These are phyloP conservation scores for Musa troglodytarum DNA, from an alignment of 176 grass and related monocot genomes.

Conservation along the genomic window DNA sequence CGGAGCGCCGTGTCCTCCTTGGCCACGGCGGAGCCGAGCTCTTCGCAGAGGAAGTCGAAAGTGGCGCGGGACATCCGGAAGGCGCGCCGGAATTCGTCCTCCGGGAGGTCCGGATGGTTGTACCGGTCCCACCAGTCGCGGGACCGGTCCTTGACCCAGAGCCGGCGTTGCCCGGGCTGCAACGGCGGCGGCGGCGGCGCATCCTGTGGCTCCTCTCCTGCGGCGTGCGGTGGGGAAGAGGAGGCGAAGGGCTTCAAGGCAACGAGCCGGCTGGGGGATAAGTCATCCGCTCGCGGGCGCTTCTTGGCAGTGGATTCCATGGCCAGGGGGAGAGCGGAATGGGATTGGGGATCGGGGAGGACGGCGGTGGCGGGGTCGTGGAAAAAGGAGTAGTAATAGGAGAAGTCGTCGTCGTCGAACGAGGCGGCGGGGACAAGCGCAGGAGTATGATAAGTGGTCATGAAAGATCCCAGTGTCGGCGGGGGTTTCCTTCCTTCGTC, in stretches of 20 bases:
- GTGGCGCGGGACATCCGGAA: constrained; percentile 69
- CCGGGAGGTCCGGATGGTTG: constrained; percentile 44
- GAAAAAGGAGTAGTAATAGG: constrained; percentile 15
- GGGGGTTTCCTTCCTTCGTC: not conserved
- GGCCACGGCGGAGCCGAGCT: constrained; percentile 42
- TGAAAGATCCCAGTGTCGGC: constrained; percentile 20
- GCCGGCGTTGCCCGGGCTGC: constrained; percentile 28
- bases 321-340: not conserved
- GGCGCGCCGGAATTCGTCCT: constrained; percentile 46
- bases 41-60: constrained; percentile 48
- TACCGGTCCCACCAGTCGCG: constrained; percentile 57
- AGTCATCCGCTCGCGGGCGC: constrained; percentile 17
- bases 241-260: too few relatives aligned
- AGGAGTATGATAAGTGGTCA: constrained; percentile 30
- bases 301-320: constrained; percentile 15
- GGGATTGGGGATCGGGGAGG: not conserved
- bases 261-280: not conserved
- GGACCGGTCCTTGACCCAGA: constrained; percentile 55
- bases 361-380: constrained; percentile 6
- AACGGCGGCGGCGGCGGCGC: not conserved
- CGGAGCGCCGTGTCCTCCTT: constrained; percentile 57
- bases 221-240: not conserved
- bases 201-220: not conserved
- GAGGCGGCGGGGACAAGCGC: not conserved
- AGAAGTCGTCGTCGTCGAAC: constrained; percentile 13